phyloP scores from a whole-genome alignment of 192 early-diverging fungal genomes.

The Entomortierella parvispora region DNA sequence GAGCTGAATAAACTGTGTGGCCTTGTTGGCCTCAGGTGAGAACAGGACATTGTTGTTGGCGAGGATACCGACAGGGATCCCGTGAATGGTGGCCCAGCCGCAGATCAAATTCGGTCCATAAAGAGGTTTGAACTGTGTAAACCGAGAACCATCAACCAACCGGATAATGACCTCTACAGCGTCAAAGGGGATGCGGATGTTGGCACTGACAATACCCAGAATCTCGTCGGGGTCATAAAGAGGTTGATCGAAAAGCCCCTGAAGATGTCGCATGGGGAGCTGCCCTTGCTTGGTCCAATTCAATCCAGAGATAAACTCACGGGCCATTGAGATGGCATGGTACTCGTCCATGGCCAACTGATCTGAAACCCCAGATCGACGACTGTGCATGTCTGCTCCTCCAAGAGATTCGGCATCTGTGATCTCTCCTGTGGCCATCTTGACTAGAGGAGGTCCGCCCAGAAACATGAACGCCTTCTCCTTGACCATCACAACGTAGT shows the following conservation, averaged over 20 bases:
- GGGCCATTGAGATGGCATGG: constrained; percentile 70
- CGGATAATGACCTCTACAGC: constrained; percentile 70
- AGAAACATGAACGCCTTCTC: constrained; percentile 69
- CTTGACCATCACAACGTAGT: constrained; percentile 77
- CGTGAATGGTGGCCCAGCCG: constrained; percentile 74
- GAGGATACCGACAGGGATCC: constrained; percentile 73
- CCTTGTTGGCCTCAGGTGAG: constrained; percentile 70
- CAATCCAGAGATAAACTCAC: constrained; percentile 66
- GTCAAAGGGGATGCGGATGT: constrained; percentile 72
- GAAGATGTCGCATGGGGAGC: constrained; percentile 55
- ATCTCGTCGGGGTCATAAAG: constrained; percentile 67
- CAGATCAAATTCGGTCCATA: constrained; percentile 71
- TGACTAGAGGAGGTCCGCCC: constrained; percentile 73
- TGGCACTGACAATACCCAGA: constrained; percentile 72
- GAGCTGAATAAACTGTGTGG: constrained; percentile 73
- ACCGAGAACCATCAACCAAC: constrained; percentile 72
- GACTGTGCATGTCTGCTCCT: constrained; percentile 75
- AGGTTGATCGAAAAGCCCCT: constrained; percentile 62
- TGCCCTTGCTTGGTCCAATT: constrained; percentile 65
- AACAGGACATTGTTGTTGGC: constrained; percentile 73
- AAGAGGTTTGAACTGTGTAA: constrained; percentile 70
- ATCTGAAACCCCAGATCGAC: constrained; percentile 69
- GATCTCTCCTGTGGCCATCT: constrained; percentile 75
- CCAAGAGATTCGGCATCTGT: constrained; percentile 72
- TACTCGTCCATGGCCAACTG: constrained; percentile 69